Evolutionary conservation across 495 filamentous ascomycete species (phyloP).

Genomic region (Penicillium verhagenii): DNA sequence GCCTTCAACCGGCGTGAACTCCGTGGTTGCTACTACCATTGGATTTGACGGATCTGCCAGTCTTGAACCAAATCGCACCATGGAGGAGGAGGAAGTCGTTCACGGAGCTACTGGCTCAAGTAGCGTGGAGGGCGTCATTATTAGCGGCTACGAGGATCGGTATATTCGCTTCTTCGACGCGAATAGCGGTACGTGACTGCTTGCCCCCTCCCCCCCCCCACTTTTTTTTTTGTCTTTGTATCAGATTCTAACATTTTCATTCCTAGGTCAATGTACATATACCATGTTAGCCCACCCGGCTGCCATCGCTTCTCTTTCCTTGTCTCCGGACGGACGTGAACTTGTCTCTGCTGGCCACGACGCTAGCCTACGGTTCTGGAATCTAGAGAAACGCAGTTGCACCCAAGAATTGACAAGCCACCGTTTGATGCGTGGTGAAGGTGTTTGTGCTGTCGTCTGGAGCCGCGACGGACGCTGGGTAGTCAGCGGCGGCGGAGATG

Average conservation of each 20-base stretch:
- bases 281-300: slow-evolving; percentile 96
- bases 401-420: slow-evolving; percentile 92
- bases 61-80: slow-evolving; percentile 61
- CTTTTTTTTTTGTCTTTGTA: background rate
- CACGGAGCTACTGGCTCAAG: slow-evolving; percentile 82
- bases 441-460: slow-evolving; percentile 91
- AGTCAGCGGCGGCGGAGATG: slow-evolving; percentile 93
- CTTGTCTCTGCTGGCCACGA: slow-evolving; percentile 96
- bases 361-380: slow-evolving; percentile 93
- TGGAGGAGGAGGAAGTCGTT: slow-evolving; percentile 65
- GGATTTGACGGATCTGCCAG: slow-evolving; percentile 69
- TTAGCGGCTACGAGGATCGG: slow-evolving; percentile 92
- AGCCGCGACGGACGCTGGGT: slow-evolving; percentile 92
- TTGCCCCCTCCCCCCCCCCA: too few species aligned
- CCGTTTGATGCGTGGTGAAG: slow-evolving; percentile 89
- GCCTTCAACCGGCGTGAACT: slow-evolving; percentile 77
- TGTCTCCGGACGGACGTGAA: slow-evolving; percentile 90
- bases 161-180: slow-evolving; percentile 97
- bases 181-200: slow-evolving; percentile 81
- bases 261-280: slow-evolving; percentile 94
- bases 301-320: slow-evolving; percentile 82
- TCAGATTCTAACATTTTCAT: slow-evolving; percentile 30
- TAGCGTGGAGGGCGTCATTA: slow-evolving; percentile 87
- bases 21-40: slow-evolving; percentile 82
- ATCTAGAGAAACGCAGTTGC: slow-evolving; percentile 89